Conservation (phyloP, 352 stramenopile genomes). For the Globisporangium spiculum region DNA sequence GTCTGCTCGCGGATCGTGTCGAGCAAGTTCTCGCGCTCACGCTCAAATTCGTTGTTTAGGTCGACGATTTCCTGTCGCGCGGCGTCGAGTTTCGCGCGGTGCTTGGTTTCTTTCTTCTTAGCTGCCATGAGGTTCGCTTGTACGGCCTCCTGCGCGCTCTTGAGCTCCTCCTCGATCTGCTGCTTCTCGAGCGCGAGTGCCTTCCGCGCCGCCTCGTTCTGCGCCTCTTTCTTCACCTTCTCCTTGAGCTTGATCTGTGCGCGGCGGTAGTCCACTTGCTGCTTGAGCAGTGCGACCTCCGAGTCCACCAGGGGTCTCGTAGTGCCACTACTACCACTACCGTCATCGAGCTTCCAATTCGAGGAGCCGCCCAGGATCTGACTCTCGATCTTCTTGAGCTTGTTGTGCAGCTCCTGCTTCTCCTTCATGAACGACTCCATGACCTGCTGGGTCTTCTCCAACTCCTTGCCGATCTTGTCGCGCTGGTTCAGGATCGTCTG, state of each 20-base stretch:
- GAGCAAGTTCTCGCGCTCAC: conserved; percentile 79
- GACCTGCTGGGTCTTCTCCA: conserved; percentile 64
- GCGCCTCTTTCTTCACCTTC: conserved; percentile 68
- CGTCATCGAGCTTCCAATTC: conserved; percentile 14
- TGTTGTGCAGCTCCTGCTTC: conserved; percentile 29
- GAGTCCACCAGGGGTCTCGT: conserved; percentile 34
- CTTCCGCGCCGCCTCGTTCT: conserved; percentile 54
- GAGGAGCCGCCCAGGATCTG: conserved; percentile 66
- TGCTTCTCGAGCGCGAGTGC: conserved; percentile 70
- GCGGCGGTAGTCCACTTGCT: conserved; percentile 78
- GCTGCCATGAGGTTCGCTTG: conserved; percentile 50
- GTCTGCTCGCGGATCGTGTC: conserved; percentile 90
- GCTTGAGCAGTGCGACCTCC: conserved; percentile 73
- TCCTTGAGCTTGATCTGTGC: conserved; percentile 78
- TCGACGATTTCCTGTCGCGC: conserved; percentile 84
- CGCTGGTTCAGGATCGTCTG: conserved; percentile 64
- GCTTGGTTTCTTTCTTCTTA: conserved; percentile 68
- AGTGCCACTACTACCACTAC: conserved; percentile 7
- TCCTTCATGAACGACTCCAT: conserved; percentile 52
- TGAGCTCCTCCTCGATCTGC: conserved; percentile 69
- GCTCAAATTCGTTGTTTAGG: conserved; percentile 81
- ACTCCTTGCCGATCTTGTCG: conserved; percentile 67
- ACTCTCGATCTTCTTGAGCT: conserved; percentile 79
- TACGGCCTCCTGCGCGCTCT: conserved; percentile 61
- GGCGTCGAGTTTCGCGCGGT: conserved; percentile 64